Conservation (phyloP, 805 yeast genomes). For the Zygotorulaspora florentina region DNA sequence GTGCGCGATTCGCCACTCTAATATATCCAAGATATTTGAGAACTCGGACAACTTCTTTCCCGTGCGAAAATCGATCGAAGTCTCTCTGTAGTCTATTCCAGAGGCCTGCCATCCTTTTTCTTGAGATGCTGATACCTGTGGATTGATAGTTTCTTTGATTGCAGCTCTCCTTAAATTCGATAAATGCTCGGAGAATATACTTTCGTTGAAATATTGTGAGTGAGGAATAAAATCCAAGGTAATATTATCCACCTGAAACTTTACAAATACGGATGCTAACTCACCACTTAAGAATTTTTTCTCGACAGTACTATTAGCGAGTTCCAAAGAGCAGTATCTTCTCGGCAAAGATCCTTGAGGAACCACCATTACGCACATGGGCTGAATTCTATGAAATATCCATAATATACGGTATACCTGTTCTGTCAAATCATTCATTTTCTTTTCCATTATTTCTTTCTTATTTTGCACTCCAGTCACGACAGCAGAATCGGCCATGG, state of each 20-base stretch:
- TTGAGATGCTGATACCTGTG: slow-evolving; percentile 2
- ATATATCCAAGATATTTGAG: slow-evolving; percentile 61
- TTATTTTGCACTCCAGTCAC: slow-evolving; percentile 11
- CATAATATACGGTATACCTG: slow-evolving; percentile 36
- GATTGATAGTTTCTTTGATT: slow-evolving; percentile 38
- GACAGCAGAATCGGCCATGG: slow-evolving; percentile 9
- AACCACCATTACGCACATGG: slow-evolving; percentile 77
- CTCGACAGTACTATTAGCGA: slow-evolving; percentile 86
- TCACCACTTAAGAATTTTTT: slow-evolving; percentile 72
- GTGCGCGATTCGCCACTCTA: slow-evolving; percentile 71
- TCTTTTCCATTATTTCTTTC: slow-evolving; percentile 23
- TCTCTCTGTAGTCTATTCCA: slow-evolving; percentile 71
- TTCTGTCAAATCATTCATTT: slow-evolving; percentile 32
- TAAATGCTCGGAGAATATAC: slow-evolving; percentile 45
- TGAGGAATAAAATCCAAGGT: slow-evolving; percentile 35
- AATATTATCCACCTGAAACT: slow-evolving; percentile 48
- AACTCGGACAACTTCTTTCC: slow-evolving; percentile 72
- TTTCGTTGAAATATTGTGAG: slow-evolving; percentile 32
- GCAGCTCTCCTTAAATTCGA: slow-evolving; percentile 61
- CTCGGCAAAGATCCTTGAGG: slow-evolving; percentile 81
- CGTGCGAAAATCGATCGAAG: slow-evolving; percentile 74
- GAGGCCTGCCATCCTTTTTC: slow-evolving; percentile 56
- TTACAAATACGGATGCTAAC: slow-evolving; percentile 75
- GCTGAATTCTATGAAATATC: slow-evolving; percentile 64
- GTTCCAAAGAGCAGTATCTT: slow-evolving; percentile 68